phyloP scores from a whole-genome alignment of 169 alveolate species.

The Prorocentrum cordatum region DNA sequence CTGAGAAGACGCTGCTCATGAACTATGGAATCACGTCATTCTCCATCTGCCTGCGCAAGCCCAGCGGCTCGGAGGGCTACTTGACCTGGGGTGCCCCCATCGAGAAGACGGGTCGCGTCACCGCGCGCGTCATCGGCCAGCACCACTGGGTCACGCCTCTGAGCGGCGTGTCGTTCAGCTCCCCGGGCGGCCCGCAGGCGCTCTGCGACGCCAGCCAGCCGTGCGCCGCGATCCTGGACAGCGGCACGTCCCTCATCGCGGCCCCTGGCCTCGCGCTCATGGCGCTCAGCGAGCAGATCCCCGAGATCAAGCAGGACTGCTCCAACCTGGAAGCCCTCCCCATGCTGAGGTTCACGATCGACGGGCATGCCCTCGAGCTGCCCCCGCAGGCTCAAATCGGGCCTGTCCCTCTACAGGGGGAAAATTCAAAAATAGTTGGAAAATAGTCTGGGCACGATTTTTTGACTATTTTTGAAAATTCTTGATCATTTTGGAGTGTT shows the following conservation, averaged over 20 bases:
- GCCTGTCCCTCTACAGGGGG: neutral
- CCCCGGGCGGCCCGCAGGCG: neutral
- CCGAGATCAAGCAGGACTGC: slow-evolving; percentile 49
- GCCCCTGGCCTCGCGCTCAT: slow-evolving; percentile 50
- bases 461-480: neutral
- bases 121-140: slow-evolving; percentile 51
- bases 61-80: slow-evolving; percentile 10
- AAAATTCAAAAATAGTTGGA: neutral
- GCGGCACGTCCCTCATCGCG: slow-evolving; percentile 57
- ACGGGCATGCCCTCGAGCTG: slow-evolving; percentile 29
- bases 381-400: slow-evolving; percentile 25
- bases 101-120: slow-evolving; percentile 8
- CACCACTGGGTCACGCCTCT: slow-evolving; percentile 62
- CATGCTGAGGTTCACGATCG: slow-evolving; percentile 14
- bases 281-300: slow-evolving; percentile 26
- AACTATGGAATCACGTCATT: neutral
- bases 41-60: slow-evolving; percentile 55
- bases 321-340: slow-evolving; percentile 47
- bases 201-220: neutral
- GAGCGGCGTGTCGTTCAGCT: slow-evolving; percentile 11
- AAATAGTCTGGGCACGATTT: neutral
- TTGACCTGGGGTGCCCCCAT: slow-evolving; percentile 31
- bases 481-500: neutral
- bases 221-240: slow-evolving; percentile 63
- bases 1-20: slow-evolving; percentile 42